These are phyloP conservation scores for Silybum marianum DNA, from an alignment of 129 eudicot species.

Conservation along the genomic window DNA sequence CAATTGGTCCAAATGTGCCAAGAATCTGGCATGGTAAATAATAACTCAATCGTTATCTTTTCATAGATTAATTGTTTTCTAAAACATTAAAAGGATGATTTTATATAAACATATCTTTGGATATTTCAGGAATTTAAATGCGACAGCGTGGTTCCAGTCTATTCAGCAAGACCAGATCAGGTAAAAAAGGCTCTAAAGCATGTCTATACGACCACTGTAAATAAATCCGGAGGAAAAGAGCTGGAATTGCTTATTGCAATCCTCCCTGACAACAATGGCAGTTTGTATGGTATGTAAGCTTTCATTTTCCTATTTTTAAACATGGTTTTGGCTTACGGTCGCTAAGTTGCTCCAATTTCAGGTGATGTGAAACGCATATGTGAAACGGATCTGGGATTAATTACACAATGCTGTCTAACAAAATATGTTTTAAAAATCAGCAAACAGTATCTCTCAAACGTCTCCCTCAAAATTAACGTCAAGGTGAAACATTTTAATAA, in stretches of 20 bases:
- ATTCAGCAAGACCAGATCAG: constrained; percentile 70
- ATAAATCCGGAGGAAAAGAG: constrained; percentile 60
- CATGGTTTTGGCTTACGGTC: not conserved
- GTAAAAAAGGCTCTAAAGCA: constrained; percentile 68
- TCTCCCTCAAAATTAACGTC: constrained; percentile 70
- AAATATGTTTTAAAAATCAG: constrained; percentile 67
- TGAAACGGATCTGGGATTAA: constrained; percentile 76
- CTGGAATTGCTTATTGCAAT: constrained; percentile 72
- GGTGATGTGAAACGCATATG: constrained; percentile 78
- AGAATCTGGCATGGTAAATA: constrained; percentile 72
- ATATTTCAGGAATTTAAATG: constrained; percentile 57
- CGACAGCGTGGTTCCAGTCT: constrained; percentile 62
- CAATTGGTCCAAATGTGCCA: constrained; percentile 72
- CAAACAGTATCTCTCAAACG: constrained; percentile 70
- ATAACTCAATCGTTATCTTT: not conserved
- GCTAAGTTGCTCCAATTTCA: constrained; percentile 22
- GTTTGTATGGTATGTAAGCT: constrained; percentile 57
- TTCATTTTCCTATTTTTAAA: not conserved
- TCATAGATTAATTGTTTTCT: not conserved
- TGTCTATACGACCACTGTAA: constrained; percentile 48
- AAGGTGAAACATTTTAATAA: constrained; percentile 39
- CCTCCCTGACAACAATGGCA: constrained; percentile 78
- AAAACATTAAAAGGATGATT: not conserved
- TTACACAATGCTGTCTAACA: constrained; percentile 80
- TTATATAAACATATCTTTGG: not conserved